Evolutionary conservation across 78 protist genomes (phyloP).

Genomic region (Chrysochromulina tobinii): DNA sequence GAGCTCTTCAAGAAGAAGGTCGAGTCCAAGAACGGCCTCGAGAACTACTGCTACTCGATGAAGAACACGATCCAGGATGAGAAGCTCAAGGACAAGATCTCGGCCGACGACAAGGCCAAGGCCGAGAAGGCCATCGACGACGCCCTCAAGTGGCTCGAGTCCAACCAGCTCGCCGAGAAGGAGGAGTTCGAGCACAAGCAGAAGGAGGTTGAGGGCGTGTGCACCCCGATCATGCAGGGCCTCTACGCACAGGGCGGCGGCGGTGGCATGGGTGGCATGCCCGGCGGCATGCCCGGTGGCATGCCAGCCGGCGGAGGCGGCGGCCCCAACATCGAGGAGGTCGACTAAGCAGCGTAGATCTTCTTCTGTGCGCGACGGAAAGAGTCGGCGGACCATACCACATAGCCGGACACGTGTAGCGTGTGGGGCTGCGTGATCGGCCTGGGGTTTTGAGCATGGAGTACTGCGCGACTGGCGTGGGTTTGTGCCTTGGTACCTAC

Average conservation of each 20-base stretch:
- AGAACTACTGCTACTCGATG: constrained; percentile 81
- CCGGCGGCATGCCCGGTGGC: constrained; percentile 54
- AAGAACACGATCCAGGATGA: constrained; percentile 39
- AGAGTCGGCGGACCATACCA: too few relatives aligned
- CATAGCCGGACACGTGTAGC: too few relatives aligned
- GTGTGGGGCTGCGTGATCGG: too few relatives aligned
- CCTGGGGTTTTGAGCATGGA: too few relatives aligned
- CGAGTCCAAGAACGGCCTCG: constrained; percentile 84
- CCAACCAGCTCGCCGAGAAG: constrained; percentile 73
- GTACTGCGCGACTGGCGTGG: too few relatives aligned
- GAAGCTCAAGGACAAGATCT: constrained; percentile 51
- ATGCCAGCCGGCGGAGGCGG: constrained; percentile 41
- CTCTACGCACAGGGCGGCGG: constrained; percentile 71
- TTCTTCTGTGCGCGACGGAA: too few relatives aligned
- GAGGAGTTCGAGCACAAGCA: constrained; percentile 86
- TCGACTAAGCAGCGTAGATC: background rate
- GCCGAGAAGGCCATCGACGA: constrained; percentile 33
- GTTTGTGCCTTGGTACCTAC: too few relatives aligned
- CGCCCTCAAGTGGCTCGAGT: constrained; percentile 69
- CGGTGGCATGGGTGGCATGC: constrained; percentile 52
- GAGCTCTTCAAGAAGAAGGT: constrained; percentile 63
- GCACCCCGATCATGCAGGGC: constrained; percentile 89
- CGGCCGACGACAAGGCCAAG: constrained; percentile 46
- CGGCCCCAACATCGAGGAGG: constrained; percentile 15
- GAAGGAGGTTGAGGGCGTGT: constrained; percentile 87